Conservation (phyloP, 1,284 basidiomycete species). For the Ustilago nuda region DNA sequence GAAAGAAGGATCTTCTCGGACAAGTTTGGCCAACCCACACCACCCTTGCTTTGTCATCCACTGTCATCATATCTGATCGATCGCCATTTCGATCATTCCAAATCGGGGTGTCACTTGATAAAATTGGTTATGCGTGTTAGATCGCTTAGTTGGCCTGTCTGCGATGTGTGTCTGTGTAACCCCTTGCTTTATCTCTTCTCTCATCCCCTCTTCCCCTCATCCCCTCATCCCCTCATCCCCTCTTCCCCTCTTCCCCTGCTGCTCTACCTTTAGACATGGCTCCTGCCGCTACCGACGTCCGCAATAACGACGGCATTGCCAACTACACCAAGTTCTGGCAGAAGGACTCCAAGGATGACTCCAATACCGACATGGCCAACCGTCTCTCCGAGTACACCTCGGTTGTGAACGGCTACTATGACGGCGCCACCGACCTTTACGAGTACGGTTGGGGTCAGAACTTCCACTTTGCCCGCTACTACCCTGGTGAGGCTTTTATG, state of each 20-base stretch:
- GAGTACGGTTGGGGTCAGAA: slow-evolving; percentile 94
- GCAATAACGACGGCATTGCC: slow-evolving; percentile 83
- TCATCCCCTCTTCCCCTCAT: background rate
- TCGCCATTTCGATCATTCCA: background rate
- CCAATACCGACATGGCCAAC: slow-evolving; percentile 77
- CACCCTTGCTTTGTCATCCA: slow-evolving; percentile 19
- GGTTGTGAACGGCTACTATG: slow-evolving; percentile 97
- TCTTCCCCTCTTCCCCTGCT: background rate
- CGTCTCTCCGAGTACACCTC: slow-evolving; percentile 88
- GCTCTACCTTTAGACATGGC: slow-evolving; percentile 36
- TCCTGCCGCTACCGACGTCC: slow-evolving; percentile 75
- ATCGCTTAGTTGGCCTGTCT: background rate
- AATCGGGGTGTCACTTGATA: slow-evolving; percentile 9
- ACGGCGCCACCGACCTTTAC: slow-evolving; percentile 95
- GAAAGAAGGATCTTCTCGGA: background rate
- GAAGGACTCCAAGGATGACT: slow-evolving; percentile 82
- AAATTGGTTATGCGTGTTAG: background rate
- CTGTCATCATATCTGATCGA: slow-evolving; percentile 11
- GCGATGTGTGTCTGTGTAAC: background rate
- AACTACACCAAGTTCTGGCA: slow-evolving; percentile 97
- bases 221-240: background rate
- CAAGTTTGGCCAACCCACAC: background rate
- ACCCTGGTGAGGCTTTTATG: slow-evolving; percentile 90
- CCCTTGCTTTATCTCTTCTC: background rate
- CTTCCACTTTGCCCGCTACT: slow-evolving; percentile 99